Evolutionary conservation across 2,329 filamentous ascomycete species (phyloP), one percentile per base, ranked within the genome.

Genomic region (Pestalotiopsis sp.): DNA sequence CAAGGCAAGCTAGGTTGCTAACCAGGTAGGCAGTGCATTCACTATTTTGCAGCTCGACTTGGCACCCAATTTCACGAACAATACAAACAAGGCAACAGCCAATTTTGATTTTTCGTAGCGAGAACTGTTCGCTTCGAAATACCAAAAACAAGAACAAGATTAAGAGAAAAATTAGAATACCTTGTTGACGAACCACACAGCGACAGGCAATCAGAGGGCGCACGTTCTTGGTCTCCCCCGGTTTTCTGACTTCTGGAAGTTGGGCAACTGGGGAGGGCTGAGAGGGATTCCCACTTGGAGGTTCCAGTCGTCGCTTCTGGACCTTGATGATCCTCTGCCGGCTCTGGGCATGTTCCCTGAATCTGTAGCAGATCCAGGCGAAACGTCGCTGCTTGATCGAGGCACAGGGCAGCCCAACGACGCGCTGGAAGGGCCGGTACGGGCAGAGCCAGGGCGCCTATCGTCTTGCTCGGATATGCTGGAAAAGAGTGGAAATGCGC

Each of bases 401-500:
- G 45, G 62, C 20, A 12, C 49, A 9, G 20, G 17, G 36, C 36
- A 25, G 61, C 49, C 39, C 4, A 49, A 64, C 38, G 64, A 66
- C 23, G 49, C 13, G 17, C 14, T 61, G 25, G 56, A 52, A n/a
- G 20, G 56, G 56, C 56, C 12, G 20, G 20, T 20, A 58, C 27
- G 6, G 27, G 27, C 3, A 52, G 17, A 52, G 45, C 17, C 57
- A 36, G 27, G 61, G 38, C 61, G 38, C 61, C 38, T 64, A 25
- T 66, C 56, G 56, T 59, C 6, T 60, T 52, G 64, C 41, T n/a
- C 9, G 49, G n/a, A n/a, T 20, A 12, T 11, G 17, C 20, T 59
- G 23, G 23, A 39, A 58, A 66, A 66, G 52, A 66, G 64, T 66
- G 64, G 64, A 60, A 60, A 38, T 31, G 17, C n/a, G 45, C 17